phyloP scores from a whole-genome alignment of 2,329 filamentous ascomycete species.

The Arthrobotrys entomopaga region DNA sequence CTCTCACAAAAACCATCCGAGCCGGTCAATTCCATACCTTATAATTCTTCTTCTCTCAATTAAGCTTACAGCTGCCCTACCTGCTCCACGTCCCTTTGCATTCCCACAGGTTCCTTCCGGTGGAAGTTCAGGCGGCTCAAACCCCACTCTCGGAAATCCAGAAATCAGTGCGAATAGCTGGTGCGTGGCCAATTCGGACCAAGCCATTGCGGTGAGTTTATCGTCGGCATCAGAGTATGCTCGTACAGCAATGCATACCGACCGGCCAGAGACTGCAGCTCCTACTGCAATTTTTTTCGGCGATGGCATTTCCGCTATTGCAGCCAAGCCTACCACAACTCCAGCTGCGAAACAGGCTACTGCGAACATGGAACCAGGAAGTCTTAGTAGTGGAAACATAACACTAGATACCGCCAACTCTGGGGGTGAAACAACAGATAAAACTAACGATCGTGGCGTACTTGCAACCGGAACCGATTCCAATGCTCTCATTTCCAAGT shows the following conservation, averaged over 20 bases:
- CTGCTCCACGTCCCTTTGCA: conserved; percentile 9
- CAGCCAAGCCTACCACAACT: not conserved
- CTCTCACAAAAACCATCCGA: too few relatives aligned
- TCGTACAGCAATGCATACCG: not conserved
- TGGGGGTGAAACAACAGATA: too few relatives aligned
- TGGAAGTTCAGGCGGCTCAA: too few relatives aligned
- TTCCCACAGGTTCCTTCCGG: too few relatives aligned
- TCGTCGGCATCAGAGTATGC: not conserved
- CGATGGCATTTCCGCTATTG: not conserved
- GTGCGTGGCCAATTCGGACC: conserved; percentile 16
- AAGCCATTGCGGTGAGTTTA: not conserved
- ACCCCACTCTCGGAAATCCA: conserved; percentile 6
- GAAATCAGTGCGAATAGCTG: conserved; percentile 29
- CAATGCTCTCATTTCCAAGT: not conserved
- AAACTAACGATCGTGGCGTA: too few relatives aligned
- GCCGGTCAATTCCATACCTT: too few relatives aligned
- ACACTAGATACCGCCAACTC: too few relatives aligned
- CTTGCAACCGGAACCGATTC: not conserved
- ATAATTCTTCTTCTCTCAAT: conserved; percentile 1
- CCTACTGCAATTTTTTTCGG: not conserved
- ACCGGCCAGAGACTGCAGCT: not conserved
- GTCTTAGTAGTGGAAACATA: too few relatives aligned
- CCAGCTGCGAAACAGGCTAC: not conserved
- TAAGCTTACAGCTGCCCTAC: not conserved
- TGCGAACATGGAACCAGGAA: too few relatives aligned